Evolutionary conservation across 768 basidiomycete species (phyloP).

Genomic region (Tylopilus cervinicoccineus): DNA sequence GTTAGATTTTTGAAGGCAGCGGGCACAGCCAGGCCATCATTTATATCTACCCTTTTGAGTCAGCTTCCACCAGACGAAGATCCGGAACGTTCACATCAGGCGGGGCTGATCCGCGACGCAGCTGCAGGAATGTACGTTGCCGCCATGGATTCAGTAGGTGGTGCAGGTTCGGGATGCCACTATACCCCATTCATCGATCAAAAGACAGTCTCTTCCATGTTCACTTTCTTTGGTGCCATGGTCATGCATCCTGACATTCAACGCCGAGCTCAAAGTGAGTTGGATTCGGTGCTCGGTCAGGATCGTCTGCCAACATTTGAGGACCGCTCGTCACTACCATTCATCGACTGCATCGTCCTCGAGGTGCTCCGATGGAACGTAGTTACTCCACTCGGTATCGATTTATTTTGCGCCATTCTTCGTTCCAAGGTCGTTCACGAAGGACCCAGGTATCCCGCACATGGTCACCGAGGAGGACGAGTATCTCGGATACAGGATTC

Average conservation of each 20-base stretch:
- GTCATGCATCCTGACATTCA: constrained; percentile 13
- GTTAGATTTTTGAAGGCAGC: constrained; percentile 1
- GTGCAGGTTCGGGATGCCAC: no score
- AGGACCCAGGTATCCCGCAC: constrained; percentile 26
- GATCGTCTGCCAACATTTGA: constrained; percentile 11
- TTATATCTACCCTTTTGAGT: constrained; percentile 9
- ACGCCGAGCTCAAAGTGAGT: constrained; percentile 8
- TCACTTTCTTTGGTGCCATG: constrained; percentile 13
- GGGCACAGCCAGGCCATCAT: constrained; percentile 7
- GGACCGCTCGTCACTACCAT: constrained; percentile 13
- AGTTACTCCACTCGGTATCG: constrained; percentile 9
- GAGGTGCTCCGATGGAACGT: constrained; percentile 12
- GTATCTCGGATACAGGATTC: constrained; percentile 23
- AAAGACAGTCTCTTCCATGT: constrained; percentile 7
- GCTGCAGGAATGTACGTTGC: constrained; percentile 9
- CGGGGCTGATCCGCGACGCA: constrained; percentile 11
- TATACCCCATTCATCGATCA: neutral
- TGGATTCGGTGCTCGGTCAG: constrained; percentile 8
- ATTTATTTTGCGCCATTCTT: neutral
- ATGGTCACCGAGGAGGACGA: constrained; percentile 33
- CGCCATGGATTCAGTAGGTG: constrained; percentile 11
- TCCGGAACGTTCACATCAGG: neutral
- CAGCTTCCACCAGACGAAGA: constrained; percentile 9
- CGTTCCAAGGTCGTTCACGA: neutral
- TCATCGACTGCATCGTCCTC: constrained; percentile 11